A percentile compares a stretch with the other conserved stretches of the same genome.
These are phyloP conservation scores for Paxillus rubicundulus DNA, from an alignment of 768 basidiomycete genomes.

Conservation along the genomic window DNA sequence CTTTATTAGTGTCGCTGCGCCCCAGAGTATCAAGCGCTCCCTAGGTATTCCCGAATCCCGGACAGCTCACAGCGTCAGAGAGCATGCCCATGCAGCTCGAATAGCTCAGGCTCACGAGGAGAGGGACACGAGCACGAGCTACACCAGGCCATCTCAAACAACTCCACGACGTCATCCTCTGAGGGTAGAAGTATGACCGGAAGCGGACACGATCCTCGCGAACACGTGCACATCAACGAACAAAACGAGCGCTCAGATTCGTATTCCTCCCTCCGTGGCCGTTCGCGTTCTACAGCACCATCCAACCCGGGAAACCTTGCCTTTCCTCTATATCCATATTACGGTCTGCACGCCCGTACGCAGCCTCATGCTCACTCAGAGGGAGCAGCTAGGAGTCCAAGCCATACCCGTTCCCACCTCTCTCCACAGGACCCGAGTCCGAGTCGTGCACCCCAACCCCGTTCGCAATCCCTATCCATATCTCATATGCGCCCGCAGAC, in stretches of 20 bases:
- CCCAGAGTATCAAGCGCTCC: conserved; percentile 75
- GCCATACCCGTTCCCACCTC: not conserved
- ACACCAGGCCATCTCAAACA: conserved; percentile 29
- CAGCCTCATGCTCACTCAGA: not conserved
- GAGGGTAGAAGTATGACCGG: conserved; percentile 5
- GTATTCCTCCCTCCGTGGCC: not conserved
- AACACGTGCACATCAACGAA: not conserved
- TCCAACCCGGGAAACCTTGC: not conserved
- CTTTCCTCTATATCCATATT: not conserved
- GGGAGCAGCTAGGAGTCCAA: not conserved
- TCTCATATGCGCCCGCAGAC: not conserved
- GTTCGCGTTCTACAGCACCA: not conserved
- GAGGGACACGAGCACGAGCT: not conserved
- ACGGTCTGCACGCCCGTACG: not conserved
- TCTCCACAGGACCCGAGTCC: not conserved
- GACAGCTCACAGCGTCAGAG: not conserved
- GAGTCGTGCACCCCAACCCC: not conserved
- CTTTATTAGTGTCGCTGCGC: conserved; percentile 71
- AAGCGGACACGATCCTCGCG: not conserved
- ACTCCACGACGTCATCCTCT: conserved; percentile 34
- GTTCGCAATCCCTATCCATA: not conserved
- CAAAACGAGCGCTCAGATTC: not conserved
- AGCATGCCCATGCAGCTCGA: conserved; percentile 45
- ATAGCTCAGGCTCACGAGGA: not conserved
- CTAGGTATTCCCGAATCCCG: conserved; percentile 58